Evolutionary conservation across 306 rosid species (phyloP).

Genomic region (Nissolia schottii): DNA sequence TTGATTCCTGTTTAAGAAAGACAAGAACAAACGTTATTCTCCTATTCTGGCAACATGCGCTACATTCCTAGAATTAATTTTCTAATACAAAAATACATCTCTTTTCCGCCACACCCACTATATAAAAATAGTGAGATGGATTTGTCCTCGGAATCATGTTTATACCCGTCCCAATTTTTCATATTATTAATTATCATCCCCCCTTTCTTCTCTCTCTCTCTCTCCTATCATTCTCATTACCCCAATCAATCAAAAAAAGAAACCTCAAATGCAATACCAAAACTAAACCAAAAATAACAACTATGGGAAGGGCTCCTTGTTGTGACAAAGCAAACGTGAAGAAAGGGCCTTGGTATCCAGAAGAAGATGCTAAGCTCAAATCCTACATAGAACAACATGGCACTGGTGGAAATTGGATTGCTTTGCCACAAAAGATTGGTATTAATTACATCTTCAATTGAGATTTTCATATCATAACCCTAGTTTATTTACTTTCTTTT

Average conservation of each 20-base stretch:
- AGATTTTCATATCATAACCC: not conserved
- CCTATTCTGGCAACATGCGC: conserved; percentile 63
- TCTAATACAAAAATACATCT: conserved; percentile 26
- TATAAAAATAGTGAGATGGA: conserved; percentile 25
- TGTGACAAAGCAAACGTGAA: conserved; percentile 57
- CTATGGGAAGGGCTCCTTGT: conserved; percentile 91
- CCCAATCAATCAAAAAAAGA: conserved; percentile 27
- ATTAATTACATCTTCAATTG: not conserved
- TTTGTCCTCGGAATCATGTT: conserved; percentile 41
- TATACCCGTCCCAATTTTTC: conserved; percentile 37
- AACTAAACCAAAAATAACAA: conserved; percentile 1
- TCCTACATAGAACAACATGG: conserved; percentile 41
- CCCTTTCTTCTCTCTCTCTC: conserved; percentile 16
- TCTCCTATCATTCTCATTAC: conserved; percentile 32
- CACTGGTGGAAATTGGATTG: conserved; percentile 51
- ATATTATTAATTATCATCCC: conserved; percentile 21
- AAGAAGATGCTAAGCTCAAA: conserved; percentile 48
- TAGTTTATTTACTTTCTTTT: not conserved
- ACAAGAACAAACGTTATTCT: conserved; percentile 75
- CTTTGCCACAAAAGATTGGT: conserved; percentile 69
- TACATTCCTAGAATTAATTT: conserved; percentile 43
- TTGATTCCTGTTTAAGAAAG: conserved; percentile 57
- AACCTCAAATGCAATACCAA: conserved; percentile 23
- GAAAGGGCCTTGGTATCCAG: conserved; percentile 54
- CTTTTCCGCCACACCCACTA: conserved; percentile 34